Evolutionary conservation across 1,284 basidiomycete species (phyloP).

Genomic region (Pseudozyma thailandica): DNA sequence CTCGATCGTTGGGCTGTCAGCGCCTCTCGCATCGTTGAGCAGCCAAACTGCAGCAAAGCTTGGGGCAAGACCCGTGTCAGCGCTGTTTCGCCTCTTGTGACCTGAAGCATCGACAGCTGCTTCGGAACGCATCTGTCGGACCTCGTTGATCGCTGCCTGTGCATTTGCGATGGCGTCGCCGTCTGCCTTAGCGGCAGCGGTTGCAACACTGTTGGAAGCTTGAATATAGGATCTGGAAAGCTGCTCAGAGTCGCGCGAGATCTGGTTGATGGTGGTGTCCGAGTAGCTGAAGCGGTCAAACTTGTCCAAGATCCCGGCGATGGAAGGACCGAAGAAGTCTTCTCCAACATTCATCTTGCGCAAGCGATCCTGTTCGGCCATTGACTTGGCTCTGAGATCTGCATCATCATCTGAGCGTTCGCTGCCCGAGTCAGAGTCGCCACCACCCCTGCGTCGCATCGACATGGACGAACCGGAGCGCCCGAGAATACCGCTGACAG

Average conservation of each 20-base stretch:
- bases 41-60: conserved; percentile 62
- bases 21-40: conserved; percentile 35
- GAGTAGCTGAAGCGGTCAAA: conserved; percentile 52
- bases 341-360: conserved; percentile 62
- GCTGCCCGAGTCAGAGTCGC: conserved; percentile 46
- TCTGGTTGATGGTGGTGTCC: conserved; percentile 36
- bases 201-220: not conserved
- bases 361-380: conserved; percentile 60
- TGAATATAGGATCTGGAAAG: not conserved
- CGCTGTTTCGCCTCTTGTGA: conserved; percentile 39
- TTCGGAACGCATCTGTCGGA: conserved; percentile 51
- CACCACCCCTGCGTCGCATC: conserved; percentile 28
- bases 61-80: conserved; percentile 50
- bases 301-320: conserved; percentile 50
- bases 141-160: conserved; percentile 50
- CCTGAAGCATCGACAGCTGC: conserved; percentile 12
- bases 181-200: not conserved
- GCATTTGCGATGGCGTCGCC: conserved; percentile 20
- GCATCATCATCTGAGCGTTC: conserved; percentile 52
- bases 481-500: conserved; percentile 50
- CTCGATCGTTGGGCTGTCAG: conserved; percentile 5
- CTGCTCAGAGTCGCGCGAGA: conserved; percentile 14
- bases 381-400: conserved; percentile 49
- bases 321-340: conserved; percentile 60
- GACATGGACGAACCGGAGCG: conserved; percentile 16